These are phyloP conservation scores for Tetracladium maxilliforme DNA, from an alignment of 2,329 filamentous ascomycete genomes.

Conservation along the genomic window DNA sequence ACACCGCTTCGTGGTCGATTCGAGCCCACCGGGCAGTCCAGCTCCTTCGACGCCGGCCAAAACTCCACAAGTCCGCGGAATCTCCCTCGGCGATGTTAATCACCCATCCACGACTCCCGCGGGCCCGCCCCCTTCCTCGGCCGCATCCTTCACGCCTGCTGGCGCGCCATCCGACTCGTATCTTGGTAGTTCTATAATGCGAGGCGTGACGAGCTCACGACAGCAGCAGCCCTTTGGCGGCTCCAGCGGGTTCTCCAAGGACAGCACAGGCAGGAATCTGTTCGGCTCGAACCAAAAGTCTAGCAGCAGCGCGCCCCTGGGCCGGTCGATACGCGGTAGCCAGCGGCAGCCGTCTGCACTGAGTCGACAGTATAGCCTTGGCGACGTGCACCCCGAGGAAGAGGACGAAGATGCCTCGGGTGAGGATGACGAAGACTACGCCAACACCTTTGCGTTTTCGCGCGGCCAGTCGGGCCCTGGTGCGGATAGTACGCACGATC, in stretches of 20 bases:
- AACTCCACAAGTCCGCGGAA: constrained; percentile 10
- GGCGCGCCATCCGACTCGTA: constrained; percentile 33
- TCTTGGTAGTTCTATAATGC: constrained; percentile 30
- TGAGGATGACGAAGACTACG: constrained; percentile 15
- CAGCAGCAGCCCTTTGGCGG: constrained; percentile 4
- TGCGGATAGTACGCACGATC: constrained; percentile 13
- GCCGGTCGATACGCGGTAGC: no score
- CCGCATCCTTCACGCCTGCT: constrained; percentile 38
- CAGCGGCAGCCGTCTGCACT: no score
- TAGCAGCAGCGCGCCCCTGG: no score
- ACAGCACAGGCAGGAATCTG: no score
- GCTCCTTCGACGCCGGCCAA: constrained; percentile 17
- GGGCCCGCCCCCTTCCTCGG: constrained; percentile 35
- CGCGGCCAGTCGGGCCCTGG: no score
- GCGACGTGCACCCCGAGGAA: constrained; percentile 15
- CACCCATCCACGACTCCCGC: constrained; percentile 43
- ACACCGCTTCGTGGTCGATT: no score
- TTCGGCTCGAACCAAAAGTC: no score
- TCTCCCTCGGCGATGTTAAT: constrained; percentile 13
- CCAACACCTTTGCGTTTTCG: no score
- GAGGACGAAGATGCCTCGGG: constrained; percentile 14
- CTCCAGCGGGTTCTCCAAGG: constrained; percentile 1
- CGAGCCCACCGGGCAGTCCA: no score
- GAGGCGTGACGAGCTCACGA: constrained; percentile 4
- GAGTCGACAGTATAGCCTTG: no score